phyloP scores from a whole-genome alignment of 345 rosid genomes.

The Rhizophora apiculata region DNA sequence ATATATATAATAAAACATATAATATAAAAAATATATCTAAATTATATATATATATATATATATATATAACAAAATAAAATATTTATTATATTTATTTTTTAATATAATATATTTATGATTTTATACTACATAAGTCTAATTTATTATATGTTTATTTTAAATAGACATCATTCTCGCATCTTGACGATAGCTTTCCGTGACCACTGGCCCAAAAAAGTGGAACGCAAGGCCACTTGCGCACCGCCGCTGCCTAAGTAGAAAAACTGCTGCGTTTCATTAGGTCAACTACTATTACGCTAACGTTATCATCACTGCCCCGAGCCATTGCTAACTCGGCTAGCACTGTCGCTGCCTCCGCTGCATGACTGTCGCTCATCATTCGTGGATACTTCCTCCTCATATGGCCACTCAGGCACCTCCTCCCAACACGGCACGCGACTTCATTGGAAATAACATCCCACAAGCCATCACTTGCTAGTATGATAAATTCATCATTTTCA shows the following conservation, averaged over 20 bases:
- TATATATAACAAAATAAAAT: too few relatives aligned
- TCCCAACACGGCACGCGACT: slow-evolving; percentile 56
- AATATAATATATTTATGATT: too few relatives aligned
- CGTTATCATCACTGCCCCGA: slow-evolving; percentile 39
- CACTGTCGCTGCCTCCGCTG: slow-evolving; percentile 32
- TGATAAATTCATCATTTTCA: slow-evolving; percentile 53
- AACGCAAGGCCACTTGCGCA: too few relatives aligned
- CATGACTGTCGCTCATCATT: slow-evolving; percentile 17
- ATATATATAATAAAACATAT: too few relatives aligned
- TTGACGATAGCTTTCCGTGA: too few relatives aligned
- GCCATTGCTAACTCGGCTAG: slow-evolving; percentile 38
- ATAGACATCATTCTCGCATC: too few relatives aligned
- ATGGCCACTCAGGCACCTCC: slow-evolving; percentile 44
- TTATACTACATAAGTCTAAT: too few relatives aligned
- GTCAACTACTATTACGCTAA: slow-evolving; percentile 45
- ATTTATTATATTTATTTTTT: too few relatives aligned
- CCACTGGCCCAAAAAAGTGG: too few relatives aligned
- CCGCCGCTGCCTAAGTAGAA: neutral
- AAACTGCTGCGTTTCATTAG: slow-evolving; percentile 22
- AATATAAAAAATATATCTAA: too few relatives aligned
- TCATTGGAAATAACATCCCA: slow-evolving; percentile 73
- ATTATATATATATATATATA: too few relatives aligned
- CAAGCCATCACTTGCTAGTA: slow-evolving; percentile 73
- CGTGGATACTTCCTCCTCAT: slow-evolving; percentile 25
- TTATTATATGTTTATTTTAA: too few relatives aligned